Base-by-base conservation (phyloP, 129 eudicot species). In the Arctium minus region DNA sequence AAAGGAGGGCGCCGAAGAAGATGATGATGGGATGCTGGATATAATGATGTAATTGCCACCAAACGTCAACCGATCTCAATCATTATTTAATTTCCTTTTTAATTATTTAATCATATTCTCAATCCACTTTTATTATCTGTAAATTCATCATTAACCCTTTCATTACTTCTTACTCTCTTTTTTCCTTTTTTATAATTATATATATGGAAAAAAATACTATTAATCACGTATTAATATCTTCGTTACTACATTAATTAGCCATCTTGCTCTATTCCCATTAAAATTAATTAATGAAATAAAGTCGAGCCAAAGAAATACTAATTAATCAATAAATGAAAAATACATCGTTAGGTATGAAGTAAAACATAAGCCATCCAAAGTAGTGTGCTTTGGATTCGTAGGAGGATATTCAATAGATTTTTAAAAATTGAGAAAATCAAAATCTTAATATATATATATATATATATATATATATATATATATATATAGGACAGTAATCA, bases 21-120 rank as follows among this genome's bases (percentile, higher is more conserved):
- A 48, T 46, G 81, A 70, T 68, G 60, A 77, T 69, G 81, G 38
- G 5, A 50, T 77, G 86, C 17, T 71, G 83, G 86, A 29, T 71
- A 78, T 72, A 83, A 83, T 83, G 74, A 83, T 83, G 67, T 71
- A 39, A n/a, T 9, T 78, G 73, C 86, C 79, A 83, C 86, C 86
- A 78, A 83, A 83, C 83, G 70, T 78, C 82, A 77, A 53, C 56
- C 78, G 2, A 72, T 78, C 75, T 78, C 67, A 38, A 78, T 83
- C 69, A 83, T 77, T 83, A 30, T 71, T 60, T 72, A 60, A 17
- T 60, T 60, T 5, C 29, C 68, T 56, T 56, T 60, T 60, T 60
- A 60, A 17, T 60, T 60, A 9, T 60, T 60, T 60, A 69, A 38
- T 44, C 48, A 76, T 83, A 70, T 50, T 73, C 73, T 70, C 77